Evolutionary conservation across 2,329 filamentous ascomycete genomes (phyloP).

Genomic region (Penicillium freii): DNA sequence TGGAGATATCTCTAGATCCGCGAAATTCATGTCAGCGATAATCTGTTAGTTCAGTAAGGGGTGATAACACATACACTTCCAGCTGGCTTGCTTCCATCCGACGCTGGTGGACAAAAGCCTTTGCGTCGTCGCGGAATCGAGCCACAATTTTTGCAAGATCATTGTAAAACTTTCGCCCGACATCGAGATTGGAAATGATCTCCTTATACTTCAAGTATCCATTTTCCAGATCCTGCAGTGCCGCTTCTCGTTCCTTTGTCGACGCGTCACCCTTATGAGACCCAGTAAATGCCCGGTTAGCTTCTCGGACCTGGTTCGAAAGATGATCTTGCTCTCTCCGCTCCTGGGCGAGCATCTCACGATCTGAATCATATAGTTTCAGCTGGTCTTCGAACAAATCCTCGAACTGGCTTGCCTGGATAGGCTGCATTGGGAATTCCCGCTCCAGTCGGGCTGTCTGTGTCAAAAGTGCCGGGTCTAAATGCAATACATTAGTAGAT

Average conservation of each 20-base stretch:
- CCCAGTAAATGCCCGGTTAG: conserved; percentile 74
- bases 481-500: not conserved
- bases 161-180: conserved; percentile 94
- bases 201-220: conserved; percentile 97
- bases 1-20: conserved; percentile 53
- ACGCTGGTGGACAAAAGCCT: conserved; percentile 74
- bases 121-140: conserved; percentile 76
- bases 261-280: conserved; percentile 67
- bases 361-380: conserved; percentile 75
- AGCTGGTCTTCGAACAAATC: conserved; percentile 82
- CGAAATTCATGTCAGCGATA: conserved; percentile 8
- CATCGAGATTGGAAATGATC: conserved; percentile 85
- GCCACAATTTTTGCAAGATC: conserved; percentile 85
- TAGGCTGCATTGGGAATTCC: conserved; percentile 76
- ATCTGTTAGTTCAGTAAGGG: not conserved
- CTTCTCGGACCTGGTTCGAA: conserved; percentile 65
- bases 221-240: conserved; percentile 82
- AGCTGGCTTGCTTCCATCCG: conserved; percentile 75
- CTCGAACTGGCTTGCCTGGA: conserved; percentile 89
- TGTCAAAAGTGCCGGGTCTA: conserved; percentile 71
- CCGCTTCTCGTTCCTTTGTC: conserved; percentile 74
- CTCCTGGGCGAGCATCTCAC: conserved; percentile 69
- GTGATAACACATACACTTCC: conserved; percentile 61
- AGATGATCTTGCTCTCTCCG: conserved; percentile 72
- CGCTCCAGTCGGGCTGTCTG: conserved; percentile 85